Evolutionary conservation across 495 filamentous ascomycete genomes (phyloP).

Genomic region (Beverwykella pulmonaria): DNA sequence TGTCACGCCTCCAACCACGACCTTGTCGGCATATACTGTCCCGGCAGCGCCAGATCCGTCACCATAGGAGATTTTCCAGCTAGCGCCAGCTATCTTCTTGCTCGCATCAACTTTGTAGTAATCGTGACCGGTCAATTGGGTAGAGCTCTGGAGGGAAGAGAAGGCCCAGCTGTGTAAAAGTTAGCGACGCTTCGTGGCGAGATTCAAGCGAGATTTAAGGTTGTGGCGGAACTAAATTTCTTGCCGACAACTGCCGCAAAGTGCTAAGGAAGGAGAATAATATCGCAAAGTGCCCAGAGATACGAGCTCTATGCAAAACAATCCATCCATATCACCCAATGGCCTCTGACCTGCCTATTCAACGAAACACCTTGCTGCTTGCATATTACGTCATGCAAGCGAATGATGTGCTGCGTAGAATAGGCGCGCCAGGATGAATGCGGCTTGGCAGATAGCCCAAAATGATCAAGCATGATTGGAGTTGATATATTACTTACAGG

Average conservation of each 20-base stretch:
- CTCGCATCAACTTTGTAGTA: constrained; percentile 59
- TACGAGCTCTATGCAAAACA: background rate
- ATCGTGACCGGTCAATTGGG: constrained; percentile 59
- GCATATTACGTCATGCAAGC: constrained; percentile 18
- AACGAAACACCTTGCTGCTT: constrained; percentile 7
- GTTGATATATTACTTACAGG: constrained; percentile 55
- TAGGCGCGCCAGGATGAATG: constrained; percentile 13
- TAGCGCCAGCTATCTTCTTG: constrained; percentile 55
- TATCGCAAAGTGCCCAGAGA: constrained; percentile 3
- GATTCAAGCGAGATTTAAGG: background rate
- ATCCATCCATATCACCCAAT: background rate
- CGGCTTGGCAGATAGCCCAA: constrained; percentile 11
- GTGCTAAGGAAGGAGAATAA: background rate
- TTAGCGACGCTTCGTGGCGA: constrained; percentile 17
- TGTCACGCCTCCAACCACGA: constrained; percentile 66
- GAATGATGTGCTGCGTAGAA: constrained; percentile 15
- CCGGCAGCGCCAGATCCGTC: constrained; percentile 69
- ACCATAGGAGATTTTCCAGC: constrained; percentile 72
- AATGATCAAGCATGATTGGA: background rate
- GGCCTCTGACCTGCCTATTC: background rate
- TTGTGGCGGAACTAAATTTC: background rate
- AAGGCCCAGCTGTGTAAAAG: constrained; percentile 38
- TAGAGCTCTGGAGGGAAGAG: constrained; percentile 38
- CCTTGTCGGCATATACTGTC: constrained; percentile 69
- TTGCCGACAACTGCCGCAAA: constrained; percentile 3